phyloP scores from a whole-genome alignment of 2,329 filamentous ascomycete species.

The Drechslerella coelobrocha region DNA sequence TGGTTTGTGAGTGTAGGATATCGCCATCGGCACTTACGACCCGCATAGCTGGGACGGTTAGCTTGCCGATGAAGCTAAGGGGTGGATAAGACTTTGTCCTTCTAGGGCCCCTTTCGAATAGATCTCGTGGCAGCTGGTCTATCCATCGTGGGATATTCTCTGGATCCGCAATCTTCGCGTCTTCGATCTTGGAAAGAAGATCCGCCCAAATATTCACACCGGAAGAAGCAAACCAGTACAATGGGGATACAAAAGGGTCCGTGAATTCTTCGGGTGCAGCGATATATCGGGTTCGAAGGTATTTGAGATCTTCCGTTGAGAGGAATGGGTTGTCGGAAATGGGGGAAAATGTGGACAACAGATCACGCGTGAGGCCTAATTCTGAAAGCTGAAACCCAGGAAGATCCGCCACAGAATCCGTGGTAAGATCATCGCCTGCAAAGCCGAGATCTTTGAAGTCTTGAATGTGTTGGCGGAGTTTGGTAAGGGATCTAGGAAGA shows the following conservation, averaged over 20 bases:
- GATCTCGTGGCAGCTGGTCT: background rate
- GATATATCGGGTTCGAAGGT: constrained; percentile 27
- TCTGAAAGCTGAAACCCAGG: background rate
- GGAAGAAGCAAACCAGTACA: constrained; percentile 37
- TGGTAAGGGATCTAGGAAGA: constrained; percentile 24
- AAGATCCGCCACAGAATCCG: background rate
- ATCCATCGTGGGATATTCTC: constrained; percentile 29
- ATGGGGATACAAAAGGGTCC: constrained; percentile 43
- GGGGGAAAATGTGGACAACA: constrained; percentile 5
- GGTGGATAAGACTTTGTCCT: constrained; percentile 30
- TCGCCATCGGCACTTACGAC: constrained; percentile 37
- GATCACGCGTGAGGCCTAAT: constrained; percentile 3
- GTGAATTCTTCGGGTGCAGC: constrained; percentile 31
- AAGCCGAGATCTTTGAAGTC: background rate
- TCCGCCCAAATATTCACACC: constrained; percentile 45
- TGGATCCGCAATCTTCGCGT: constrained; percentile 24
- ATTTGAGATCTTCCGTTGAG: constrained; percentile 20
- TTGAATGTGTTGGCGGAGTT: background rate
- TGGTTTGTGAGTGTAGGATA: constrained; percentile 27
- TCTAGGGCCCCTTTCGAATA: constrained; percentile 23
- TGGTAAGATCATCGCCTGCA: background rate
- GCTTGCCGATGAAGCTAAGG: constrained; percentile 10
- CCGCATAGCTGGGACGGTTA: constrained; percentile 34
- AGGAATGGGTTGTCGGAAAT: constrained; percentile 46
- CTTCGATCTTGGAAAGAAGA: constrained; percentile 17